Base-by-base conservation (phyloP, 805 yeast species). In the Saccharomyces paradoxus region DNA sequence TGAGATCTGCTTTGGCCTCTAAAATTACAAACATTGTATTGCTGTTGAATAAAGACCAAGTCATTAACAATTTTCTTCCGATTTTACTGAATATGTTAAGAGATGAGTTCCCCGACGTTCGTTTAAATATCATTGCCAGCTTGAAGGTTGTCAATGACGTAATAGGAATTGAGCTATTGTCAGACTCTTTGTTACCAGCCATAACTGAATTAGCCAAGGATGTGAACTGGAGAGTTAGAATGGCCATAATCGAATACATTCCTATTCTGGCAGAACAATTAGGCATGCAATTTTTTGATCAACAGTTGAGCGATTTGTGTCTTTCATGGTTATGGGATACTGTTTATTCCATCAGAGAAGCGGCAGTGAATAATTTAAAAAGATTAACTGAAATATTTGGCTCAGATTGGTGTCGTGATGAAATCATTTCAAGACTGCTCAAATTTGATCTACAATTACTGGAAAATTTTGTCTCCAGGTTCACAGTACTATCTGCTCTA, bases 271-370 rank as follows among this genome's bases (percentile, higher is more conserved):
- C 98, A 7, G 87, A 87, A 64, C 98, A 94, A 73, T 77, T 94
- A 56, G 99, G 99, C 29, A 91, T 87, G 52, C 84, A 89, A 29
- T 90, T 92, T 66, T 94, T 94, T 73, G 94, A 94, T 71, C 87
- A 89, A 68, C 96, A 91, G 64, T 77, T 94, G 60, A 90, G 96
- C 59, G 84, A 87, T 50, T 77, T 94, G 62, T 94, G 97, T 65
- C 81, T 94, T 81, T 87, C 91, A n/a, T 94, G 99, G 98, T 77
- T 94, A 60, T 91, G 97, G 96, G 99, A 94, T 74, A 87, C 91
- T 4, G 99, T 94, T 44, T 94, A 82, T 73, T 91, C 98, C 4
- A 91, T 94, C 57, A 84, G 99, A 72, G 95, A 89, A 61, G 99
- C 99, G 9, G 98, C 98, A 0, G 96, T 94, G 31, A 75, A 77